Conservation (phyloP, 2,329 filamentous ascomycete genomes). For the Tympanopsis confertula region DNA sequence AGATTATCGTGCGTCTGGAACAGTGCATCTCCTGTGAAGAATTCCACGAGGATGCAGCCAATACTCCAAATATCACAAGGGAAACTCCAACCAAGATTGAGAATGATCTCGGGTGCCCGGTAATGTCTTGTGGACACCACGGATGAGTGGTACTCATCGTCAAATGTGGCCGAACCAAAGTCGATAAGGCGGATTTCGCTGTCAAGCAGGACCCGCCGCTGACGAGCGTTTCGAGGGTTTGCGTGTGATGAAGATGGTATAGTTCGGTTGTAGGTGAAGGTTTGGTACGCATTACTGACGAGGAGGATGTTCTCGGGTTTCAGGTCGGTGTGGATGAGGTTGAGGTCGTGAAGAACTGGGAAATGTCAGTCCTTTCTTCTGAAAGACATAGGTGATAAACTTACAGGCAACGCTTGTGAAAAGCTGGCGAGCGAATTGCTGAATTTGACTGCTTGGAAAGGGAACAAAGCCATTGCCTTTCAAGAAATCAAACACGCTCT, state of each 20-base stretch:
- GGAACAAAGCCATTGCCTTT: constrained; percentile 92
- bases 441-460: constrained; percentile 96
- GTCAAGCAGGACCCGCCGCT: constrained; percentile 52
- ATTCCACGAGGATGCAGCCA: constrained; percentile 61
- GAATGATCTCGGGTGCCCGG: constrained; percentile 58
- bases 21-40: constrained; percentile 59
- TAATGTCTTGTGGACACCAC: constrained; percentile 63
- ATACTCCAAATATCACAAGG: constrained; percentile 68
- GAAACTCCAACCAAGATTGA: constrained; percentile 60
- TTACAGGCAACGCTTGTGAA: constrained; percentile 97
- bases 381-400: constrained; percentile 22
- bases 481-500: constrained; percentile 96
- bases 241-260: constrained; percentile 57
- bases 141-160: constrained; percentile 63
- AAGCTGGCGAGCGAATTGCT: constrained; percentile 87
- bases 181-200: constrained; percentile 62
- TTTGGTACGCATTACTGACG: constrained; percentile 53
- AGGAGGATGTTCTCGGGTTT: constrained; percentile 63
- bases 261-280: constrained; percentile 59
- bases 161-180: constrained; percentile 62
- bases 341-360: constrained; percentile 84
- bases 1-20: constrained; percentile 66
- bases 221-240: constrained; percentile 46
- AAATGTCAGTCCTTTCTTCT: background rate
- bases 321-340: constrained; percentile 83